These are phyloP conservation scores for Diversispora eburnea DNA, from an alignment of 192 early-diverging fungal genomes.

Conservation along the genomic window DNA sequence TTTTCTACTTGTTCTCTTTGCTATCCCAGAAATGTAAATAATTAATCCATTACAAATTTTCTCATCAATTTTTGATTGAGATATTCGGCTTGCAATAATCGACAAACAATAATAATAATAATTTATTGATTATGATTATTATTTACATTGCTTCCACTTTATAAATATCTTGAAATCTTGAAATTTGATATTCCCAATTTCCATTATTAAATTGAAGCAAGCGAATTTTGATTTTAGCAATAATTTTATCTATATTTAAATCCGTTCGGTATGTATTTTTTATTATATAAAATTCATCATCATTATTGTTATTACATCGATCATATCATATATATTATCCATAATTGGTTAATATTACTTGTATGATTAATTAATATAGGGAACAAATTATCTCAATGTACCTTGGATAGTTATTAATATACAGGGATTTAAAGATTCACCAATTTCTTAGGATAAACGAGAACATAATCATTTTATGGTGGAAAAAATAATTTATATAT, in stretches of 20 bases:
- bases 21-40: constrained; percentile 80
- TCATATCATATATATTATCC: not conserved
- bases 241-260: constrained; percentile 32
- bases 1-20: constrained; percentile 78
- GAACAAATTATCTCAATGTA: constrained; percentile 8
- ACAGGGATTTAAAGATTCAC: constrained; percentile 46
- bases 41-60: constrained; percentile 50
- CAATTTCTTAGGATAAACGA: constrained; percentile 39
- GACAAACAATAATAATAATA: constrained; percentile 35
- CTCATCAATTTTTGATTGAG: constrained; percentile 27
- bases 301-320: not conserved
- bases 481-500: constrained; percentile 49
- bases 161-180: constrained; percentile 16
- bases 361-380: constrained; percentile 11
- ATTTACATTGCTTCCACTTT: constrained; percentile 40
- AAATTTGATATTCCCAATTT: constrained; percentile 65
- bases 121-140: not conserved
- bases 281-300: not conserved
- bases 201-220: constrained; percentile 89
- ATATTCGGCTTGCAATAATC: constrained; percentile 38
- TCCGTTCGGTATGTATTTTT: constrained; percentile 29
- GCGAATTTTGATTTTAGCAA: constrained; percentile 52
- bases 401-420: constrained; percentile 39
- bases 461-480: constrained; percentile 39
- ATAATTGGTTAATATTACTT: not conserved